These are phyloP conservation scores for Corynespora cassiicola DNA, from an alignment of 2,329 filamentous ascomycete species.

Conservation along the genomic window DNA sequence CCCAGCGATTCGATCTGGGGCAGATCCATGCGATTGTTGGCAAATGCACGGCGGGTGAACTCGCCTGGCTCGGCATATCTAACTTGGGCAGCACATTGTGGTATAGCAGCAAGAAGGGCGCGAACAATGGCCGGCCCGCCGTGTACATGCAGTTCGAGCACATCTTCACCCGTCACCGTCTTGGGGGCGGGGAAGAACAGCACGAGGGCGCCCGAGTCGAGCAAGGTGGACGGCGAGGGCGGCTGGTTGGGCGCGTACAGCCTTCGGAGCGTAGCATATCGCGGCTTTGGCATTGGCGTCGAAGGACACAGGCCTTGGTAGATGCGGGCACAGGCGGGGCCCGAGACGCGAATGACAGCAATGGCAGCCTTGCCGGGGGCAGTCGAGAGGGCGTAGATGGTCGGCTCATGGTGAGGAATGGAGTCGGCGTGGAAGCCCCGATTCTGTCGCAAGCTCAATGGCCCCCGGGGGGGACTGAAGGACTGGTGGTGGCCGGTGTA, in stretches of 20 bases:
- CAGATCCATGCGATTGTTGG: slow-evolving; percentile 83
- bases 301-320: slow-evolving; percentile 68
- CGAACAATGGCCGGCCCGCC: slow-evolving; percentile 88
- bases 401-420: slow-evolving; percentile 49
- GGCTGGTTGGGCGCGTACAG: slow-evolving; percentile 66
- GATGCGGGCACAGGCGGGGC: slow-evolving; percentile 74
- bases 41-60: slow-evolving; percentile 91
- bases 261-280: slow-evolving; percentile 74
- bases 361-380: slow-evolving; percentile 87
- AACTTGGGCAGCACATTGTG: slow-evolving; percentile 60
- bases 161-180: slow-evolving; percentile 90
- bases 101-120: slow-evolving; percentile 81
- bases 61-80: slow-evolving; percentile 95
- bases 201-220: slow-evolving; percentile 81
- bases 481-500: slow-evolving; percentile 8
- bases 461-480: slow-evolving; percentile 6
- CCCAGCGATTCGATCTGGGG: slow-evolving; percentile 77
- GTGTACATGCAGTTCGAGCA: slow-evolving; percentile 94
- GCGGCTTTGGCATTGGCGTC: slow-evolving; percentile 61
- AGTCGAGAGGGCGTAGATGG: slow-evolving; percentile 92
- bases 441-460: slow-evolving; percentile 18
- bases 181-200: slow-evolving; percentile 82
- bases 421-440: slow-evolving; percentile 18
- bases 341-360: slow-evolving; percentile 87
- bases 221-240: slow-evolving; percentile 53